Base-by-base conservation (phyloP, 2,329 filamentous ascomycete genomes). In the Lithohypha guttulata region DNA sequence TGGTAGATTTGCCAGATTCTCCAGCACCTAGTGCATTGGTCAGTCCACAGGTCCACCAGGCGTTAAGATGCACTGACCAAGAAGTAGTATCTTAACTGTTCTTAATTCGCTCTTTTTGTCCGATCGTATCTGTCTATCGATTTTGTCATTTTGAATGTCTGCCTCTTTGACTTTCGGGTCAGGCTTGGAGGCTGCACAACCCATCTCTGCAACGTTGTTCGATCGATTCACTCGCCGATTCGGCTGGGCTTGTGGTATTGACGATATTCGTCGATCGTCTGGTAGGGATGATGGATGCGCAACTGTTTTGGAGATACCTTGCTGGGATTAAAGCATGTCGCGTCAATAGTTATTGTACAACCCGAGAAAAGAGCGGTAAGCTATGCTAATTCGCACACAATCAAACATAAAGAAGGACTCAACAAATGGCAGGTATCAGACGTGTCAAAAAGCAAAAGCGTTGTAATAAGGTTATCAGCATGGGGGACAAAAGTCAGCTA, bases 1-100 rank as follows among this genome's bases (percentile, higher is more conserved):
- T 87, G 1, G 89, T 96, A 6, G 89, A 95, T 65, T 96, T 96
- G 50, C 89, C 84, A 43, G 82, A 91, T 65, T 96, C 89, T 57
- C 89, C 89, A 54, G 89, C 89, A 61, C 89, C 87, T 95, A 26
- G 28, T 37, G 9, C 10, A 39, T 10, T 1, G 8, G 39, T 42
- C 34, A 41, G 26, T 17, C 3, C 13, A 11, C 8, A 29, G 17
- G 25, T 22, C 32, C 21, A 34, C 20, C 13, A 35, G 14, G 27
- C 33, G 7, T 18, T 7, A n/a, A 18, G 9, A 17, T 20, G 19
- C 38, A 62, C 75, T 49, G 72, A 95, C 89, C 89, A 48, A 98
- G 72, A 51, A 98, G 70, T 51, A 98, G 68, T 48, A 98, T 78
- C 71, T 96, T 98, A 55, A 96, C 84, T 58, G 94, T 87, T 57